Base-by-base conservation (phyloP, 192 early-diverging fungal species). In the Backusella mclennaniae region DNA sequence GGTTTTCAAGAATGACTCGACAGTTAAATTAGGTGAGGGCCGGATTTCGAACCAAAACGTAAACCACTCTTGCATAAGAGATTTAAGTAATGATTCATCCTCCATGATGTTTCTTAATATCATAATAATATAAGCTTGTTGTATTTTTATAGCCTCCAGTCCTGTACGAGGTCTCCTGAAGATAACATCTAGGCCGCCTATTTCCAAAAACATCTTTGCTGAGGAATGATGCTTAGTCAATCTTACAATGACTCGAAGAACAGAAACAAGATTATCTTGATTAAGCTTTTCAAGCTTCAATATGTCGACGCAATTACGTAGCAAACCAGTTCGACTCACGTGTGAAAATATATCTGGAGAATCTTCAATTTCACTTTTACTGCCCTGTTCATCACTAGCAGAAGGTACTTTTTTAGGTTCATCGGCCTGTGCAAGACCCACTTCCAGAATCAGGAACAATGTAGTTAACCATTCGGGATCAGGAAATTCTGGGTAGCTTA, bases 61-160 rank as follows among this genome's bases (percentile, higher is more conserved):
- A 8, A 97, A 88, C 79, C 95, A 90, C 49, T 87, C 79, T 71
- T 92, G 92, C 88, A 98, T 93, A 19, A 86, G 79, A 56, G 78
- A 72, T 76, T 84, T 83, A 63, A 97, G 77, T 0, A 92, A 84
- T 0, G 79, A 80, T 17, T 82, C 69, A 74, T 91, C 89, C 80
- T 98, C 97, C 70, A 97, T 87, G 6, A 93, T 87, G 75, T 98
- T 95, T 4, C 96, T 90, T 67, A 98, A 78, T 17, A 98, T 93
- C 79, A 97, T 93, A 31, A 93, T 82, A 12, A 93, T 86, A 68
- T 96, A 87, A 42, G 90, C 88, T 42, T 91, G 92, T 73, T 96
- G 94, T n/a, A 93, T 89, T 42, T 90, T 86, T 79, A 95, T 92
- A 17, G 85, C 87, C 44, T 88, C 90, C 17, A 91, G 79, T 26